phyloP scores from a whole-genome alignment of 768 basidiomycete species.

The Auricularia auricula-judae region DNA sequence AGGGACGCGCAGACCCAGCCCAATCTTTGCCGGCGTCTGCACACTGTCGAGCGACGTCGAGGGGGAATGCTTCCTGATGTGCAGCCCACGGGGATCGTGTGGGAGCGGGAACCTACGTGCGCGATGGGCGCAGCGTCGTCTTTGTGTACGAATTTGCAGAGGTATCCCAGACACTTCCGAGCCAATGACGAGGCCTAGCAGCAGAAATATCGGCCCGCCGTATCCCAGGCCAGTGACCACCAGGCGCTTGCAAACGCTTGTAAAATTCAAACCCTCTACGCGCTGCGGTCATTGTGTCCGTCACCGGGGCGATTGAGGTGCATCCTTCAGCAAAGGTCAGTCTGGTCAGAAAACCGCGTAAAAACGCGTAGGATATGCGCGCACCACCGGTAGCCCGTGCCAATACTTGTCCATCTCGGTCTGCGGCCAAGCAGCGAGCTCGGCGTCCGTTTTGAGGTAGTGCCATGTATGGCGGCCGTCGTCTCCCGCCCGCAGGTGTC shows the following conservation, averaged over 20 bases:
- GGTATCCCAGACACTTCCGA: constrained; percentile 82
- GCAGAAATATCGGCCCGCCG: constrained; percentile 83
- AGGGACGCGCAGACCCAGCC: no score
- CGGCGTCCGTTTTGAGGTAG: constrained; percentile 57
- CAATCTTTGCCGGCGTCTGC: no score
- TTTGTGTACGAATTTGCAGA: no score
- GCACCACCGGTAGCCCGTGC: constrained; percentile 66
- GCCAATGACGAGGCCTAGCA: constrained; percentile 87
- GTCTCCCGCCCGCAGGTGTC: constrained; percentile 67
- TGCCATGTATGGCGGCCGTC: constrained; percentile 82
- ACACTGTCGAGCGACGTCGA: background rate
- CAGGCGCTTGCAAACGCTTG: constrained; percentile 76
- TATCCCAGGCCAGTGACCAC: constrained; percentile 96
- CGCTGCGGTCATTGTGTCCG: constrained; percentile 65
- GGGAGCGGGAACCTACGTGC: no score
- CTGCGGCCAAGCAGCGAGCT: constrained; percentile 61
- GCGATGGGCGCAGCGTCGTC: no score
- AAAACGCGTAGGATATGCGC: constrained; percentile 15
- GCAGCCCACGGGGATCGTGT: background rate
- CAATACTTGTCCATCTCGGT: constrained; percentile 77
- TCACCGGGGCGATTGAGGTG: constrained; percentile 54
- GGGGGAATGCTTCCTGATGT: background rate
- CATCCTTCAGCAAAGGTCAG: constrained; percentile 29
- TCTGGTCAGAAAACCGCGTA: background rate
- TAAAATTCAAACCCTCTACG: constrained; percentile 83